Conservation (phyloP, 768 basidiomycete genomes). For the Gyrodon lividus region DNA sequence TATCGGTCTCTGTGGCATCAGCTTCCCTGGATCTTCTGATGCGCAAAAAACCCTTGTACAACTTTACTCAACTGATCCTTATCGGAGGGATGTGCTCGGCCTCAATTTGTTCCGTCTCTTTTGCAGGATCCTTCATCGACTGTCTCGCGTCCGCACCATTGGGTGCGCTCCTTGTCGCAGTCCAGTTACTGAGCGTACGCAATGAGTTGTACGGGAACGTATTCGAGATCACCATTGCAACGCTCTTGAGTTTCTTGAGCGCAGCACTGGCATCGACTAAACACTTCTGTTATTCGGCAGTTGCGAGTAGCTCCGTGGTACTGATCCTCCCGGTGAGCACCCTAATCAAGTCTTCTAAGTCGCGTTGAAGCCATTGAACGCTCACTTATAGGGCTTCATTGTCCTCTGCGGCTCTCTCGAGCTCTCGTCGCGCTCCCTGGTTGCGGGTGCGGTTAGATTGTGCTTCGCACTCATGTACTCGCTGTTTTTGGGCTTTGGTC, state of each 20-base stretch:
- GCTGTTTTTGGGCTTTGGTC: constrained; percentile 76
- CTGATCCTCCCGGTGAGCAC: constrained; percentile 70
- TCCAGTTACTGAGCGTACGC: constrained; percentile 69
- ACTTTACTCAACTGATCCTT: constrained; percentile 57
- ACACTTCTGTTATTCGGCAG: constrained; percentile 78
- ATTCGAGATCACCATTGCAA: constrained; percentile 81
- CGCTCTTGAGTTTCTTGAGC: constrained; percentile 74
- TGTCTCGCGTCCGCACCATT: constrained; percentile 69
- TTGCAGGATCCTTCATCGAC: constrained; percentile 78
- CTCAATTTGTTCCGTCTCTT: constrained; percentile 70
- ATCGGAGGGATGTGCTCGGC: constrained; percentile 78
- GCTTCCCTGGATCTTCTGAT: constrained; percentile 70
- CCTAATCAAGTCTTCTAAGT: neutral
- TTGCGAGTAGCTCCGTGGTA: constrained; percentile 75
- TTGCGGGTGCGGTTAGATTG: constrained; percentile 80
- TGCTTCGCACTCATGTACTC: constrained; percentile 80
- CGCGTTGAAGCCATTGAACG: neutral
- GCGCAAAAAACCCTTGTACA: constrained; percentile 61
- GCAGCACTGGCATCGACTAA: constrained; percentile 68
- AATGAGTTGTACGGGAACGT: constrained; percentile 81
- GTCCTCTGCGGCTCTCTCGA: constrained; percentile 75
- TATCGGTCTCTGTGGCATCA: constrained; percentile 73
- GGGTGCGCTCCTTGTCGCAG: constrained; percentile 67
- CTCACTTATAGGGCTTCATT: constrained; percentile 50
- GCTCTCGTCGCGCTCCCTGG: constrained; percentile 75